Evolutionary conservation across 164 flowering plant species (phyloP), one percentile per base, ranked within the genome.

Genomic region (Nymphaea thermarum): DNA sequence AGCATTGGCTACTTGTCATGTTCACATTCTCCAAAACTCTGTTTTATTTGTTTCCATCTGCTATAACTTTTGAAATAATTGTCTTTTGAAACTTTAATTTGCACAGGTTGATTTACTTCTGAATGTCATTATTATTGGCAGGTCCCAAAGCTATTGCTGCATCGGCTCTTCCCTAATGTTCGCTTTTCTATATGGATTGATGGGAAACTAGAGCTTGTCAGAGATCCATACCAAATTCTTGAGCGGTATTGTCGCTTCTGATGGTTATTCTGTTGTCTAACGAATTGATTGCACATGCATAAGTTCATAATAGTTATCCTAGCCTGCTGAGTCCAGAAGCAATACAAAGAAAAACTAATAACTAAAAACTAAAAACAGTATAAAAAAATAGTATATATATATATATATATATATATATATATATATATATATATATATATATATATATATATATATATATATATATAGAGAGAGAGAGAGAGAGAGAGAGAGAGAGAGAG

Each of bases 151-250:
- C 93, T 94, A 74, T 77, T 94, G 60, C 65, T 90, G 55, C 99
- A 91, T 70, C 85, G 99, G 77, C 72, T 94, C 64, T 91, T 94
- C 68, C 93, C 93, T 12, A 86, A 87, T 75, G 85, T 81, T 8
- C 77, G 86, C 11, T 91, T 75, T 74, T 94, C 99, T 43, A 64
- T 94, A 74, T 94, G 99, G 99, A 85, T 94, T 74, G 99, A 94
- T 81, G 99, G 90, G 65, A 94, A 94, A 80, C 97, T 91, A 73
- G 77, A 88, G 79, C 97, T 94, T 75, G 87, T 91, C 25, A 87
- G 80, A 68, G 99, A 94, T 77, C 97, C 99, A 18, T 91, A 85
- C 77, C 95, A 88, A 82, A 69, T 94, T 78, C 86, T 94, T 70
- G 99, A 94, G 77, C 88, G 99, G 98, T 91, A 80, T 6, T 5